Evolutionary conservation across 768 basidiomycete species (phyloP), one percentile per base, ranked within the genome.

Genomic region (Agaricus subrufescens): DNA sequence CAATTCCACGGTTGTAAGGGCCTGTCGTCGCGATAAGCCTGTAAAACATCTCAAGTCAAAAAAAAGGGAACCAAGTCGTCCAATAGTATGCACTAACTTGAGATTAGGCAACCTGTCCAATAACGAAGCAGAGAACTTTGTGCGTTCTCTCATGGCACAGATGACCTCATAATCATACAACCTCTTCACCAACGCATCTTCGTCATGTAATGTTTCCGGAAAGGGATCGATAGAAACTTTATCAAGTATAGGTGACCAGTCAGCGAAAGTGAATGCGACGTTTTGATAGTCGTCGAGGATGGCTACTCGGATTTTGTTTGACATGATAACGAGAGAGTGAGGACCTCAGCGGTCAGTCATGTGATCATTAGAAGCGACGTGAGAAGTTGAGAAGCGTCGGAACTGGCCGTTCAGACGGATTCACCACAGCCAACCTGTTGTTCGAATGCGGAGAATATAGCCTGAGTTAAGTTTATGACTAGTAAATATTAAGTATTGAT

Each of bases 61-160:
- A 5, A 42, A 50, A 1, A 48, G 10, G 6, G 29, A 38, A 19
- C 14, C 19, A 11, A 6, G 34, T 34, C 1, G 10, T 19, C 15
- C 14, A 37, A 50, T 4, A 34, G 31, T 10, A 50, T 11, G 25
- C n/a, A 38, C 71, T 30, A 37, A 75, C 70, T 73, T 76, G 44
- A 89, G 73, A 47, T 82, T 82, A 6, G 85, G 85, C 34, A 89
- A 71, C 44, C 73, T 72, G 52, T 77, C 77, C 44, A 89, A 63
- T 9, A 85, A 59, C 0, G 75, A 69, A 5, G 70, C 65, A 6
- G 73, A 64, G 62, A 89, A 80, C 54, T 78, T 80, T 0, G 86
- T 87, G 30, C 86, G 72, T 61, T 87, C 86, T 50, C 86, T 73
- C 85, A 87, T 87, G 3, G 84, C 75, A 63, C 81, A 82, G 23